Evolutionary conservation across 2,329 filamentous ascomycete species (phyloP).

Genomic region (Aspergillus chevalieri): DNA sequence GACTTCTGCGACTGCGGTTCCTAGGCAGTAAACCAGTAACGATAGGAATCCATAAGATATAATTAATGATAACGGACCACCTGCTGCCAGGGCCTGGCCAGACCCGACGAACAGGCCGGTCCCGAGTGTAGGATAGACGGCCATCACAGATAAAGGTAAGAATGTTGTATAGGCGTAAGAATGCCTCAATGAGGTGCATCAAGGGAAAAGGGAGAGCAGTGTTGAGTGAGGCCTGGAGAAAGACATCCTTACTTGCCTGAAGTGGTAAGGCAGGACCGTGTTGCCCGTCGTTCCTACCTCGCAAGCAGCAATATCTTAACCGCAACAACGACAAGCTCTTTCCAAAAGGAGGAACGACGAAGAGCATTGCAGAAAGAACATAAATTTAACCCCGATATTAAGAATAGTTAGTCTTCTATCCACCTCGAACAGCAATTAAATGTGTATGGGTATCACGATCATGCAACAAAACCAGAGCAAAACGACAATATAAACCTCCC

Average conservation of each 20-base stretch:
- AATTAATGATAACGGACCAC: conserved; percentile 48
- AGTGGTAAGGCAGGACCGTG: background rate
- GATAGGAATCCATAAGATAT: conserved; percentile 48
- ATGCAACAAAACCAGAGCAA: background rate
- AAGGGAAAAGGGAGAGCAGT: no score
- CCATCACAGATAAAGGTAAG: conserved; percentile 43
- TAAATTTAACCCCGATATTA: background rate
- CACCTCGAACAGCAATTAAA: background rate
- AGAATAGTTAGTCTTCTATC: background rate
- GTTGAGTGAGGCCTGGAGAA: background rate
- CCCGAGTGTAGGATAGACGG: conserved; percentile 52
- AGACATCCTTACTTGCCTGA: background rate
- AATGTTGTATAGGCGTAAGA: conserved; percentile 3
- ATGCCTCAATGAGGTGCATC: no score
- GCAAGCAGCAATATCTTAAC: background rate
- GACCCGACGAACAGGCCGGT: conserved; percentile 52
- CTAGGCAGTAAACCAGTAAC: conserved; percentile 41
- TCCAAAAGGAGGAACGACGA: background rate
- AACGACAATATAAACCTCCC: background rate
- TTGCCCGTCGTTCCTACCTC: background rate
- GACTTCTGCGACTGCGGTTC: conserved; percentile 40
- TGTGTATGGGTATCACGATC: background rate
- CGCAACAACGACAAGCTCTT: background rate
- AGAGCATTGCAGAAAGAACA: background rate
- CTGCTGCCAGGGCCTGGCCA: conserved; percentile 47